These are phyloP conservation scores for Ganoderma meredithae DNA, from an alignment of 1,284 basidiomycete species.

Conservation along the genomic window DNA sequence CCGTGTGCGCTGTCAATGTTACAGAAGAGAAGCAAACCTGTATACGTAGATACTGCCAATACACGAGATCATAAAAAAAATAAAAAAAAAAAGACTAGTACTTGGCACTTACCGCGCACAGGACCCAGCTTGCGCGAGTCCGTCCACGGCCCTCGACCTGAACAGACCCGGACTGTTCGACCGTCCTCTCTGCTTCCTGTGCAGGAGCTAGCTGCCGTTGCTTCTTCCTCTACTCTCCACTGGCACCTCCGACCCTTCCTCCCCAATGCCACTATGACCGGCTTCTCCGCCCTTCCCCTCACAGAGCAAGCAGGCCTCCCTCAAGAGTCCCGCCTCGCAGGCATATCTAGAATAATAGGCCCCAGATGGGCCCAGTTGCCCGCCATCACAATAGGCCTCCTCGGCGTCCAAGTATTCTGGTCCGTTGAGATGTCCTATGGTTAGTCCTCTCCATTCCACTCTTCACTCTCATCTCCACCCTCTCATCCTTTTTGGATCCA, in stretches of 20 bases:
- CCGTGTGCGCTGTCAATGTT: too few relatives aligned
- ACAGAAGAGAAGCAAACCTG: too few relatives aligned
- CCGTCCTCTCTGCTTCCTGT: not conserved
- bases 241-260: not conserved
- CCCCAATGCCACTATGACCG: conserved; percentile 49
- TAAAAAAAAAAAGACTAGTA: too few relatives aligned
- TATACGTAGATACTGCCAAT: too few relatives aligned
- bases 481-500: not conserved
- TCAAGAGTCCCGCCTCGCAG: conserved; percentile 54
- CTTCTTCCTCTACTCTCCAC: not conserved
- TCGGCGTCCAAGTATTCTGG: conserved; percentile 90
- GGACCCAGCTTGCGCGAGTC: too few relatives aligned
- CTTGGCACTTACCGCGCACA: too few relatives aligned
- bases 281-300: conserved; percentile 50
- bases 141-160: too few relatives aligned
- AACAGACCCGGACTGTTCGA: not conserved
- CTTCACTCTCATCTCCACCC: not conserved
- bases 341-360: conserved; percentile 63
- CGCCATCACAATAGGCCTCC: conserved; percentile 76
- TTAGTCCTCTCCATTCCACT: conserved; percentile 41
- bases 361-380: conserved; percentile 73
- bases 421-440: conserved; percentile 93
- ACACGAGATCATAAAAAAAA: too few relatives aligned
- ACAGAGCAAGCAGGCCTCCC: conserved; percentile 44
- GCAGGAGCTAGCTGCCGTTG: not conserved